phyloP scores from a whole-genome alignment of 1,284 basidiomycete genomes.

The Cryptococcus sp. region DNA sequence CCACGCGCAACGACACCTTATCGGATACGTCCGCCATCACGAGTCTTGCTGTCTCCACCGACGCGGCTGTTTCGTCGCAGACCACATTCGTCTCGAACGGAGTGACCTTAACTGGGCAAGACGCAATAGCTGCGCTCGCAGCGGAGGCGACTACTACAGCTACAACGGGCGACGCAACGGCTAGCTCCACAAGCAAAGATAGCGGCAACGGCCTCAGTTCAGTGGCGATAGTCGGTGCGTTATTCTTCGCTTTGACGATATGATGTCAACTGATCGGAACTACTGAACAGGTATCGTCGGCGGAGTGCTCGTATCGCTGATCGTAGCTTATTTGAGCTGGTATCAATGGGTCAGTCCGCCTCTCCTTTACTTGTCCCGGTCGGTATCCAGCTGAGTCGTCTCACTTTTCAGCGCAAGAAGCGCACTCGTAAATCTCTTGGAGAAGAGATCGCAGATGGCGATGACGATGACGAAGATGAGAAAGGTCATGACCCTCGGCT shows the following conservation, averaged over 20 bases:
- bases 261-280: background rate
- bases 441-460: slow-evolving; percentile 7
- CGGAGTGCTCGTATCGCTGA: slow-evolving; percentile 16
- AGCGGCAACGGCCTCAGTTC: slow-evolving; percentile 7
- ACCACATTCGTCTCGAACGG: slow-evolving; percentile 3
- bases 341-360: slow-evolving; percentile 17
- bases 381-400: background rate
- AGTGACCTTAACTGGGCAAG: slow-evolving; percentile 6
- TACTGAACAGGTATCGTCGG: slow-evolving; percentile 14
- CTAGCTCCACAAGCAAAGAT: slow-evolving; percentile 5
- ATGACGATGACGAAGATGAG: slow-evolving; percentile 9
- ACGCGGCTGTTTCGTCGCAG: background rate
- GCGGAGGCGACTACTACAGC: background rate
- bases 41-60: background rate
- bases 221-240: slow-evolving; percentile 17
- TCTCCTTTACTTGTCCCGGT: background rate
- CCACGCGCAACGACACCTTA: no score
- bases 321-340: slow-evolving; percentile 15
- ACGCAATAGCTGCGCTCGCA: slow-evolving; percentile 6
- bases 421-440: slow-evolving; percentile 10
- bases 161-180: slow-evolving; percentile 7
- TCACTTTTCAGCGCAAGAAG: slow-evolving; percentile 13
- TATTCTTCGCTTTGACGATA: background rate
- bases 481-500: slow-evolving; percentile 7
- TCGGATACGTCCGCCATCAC: no score